Base-by-base conservation (phyloP, 371 early-diverging fungal species). In the Syncephalastrum sp. region DNA sequence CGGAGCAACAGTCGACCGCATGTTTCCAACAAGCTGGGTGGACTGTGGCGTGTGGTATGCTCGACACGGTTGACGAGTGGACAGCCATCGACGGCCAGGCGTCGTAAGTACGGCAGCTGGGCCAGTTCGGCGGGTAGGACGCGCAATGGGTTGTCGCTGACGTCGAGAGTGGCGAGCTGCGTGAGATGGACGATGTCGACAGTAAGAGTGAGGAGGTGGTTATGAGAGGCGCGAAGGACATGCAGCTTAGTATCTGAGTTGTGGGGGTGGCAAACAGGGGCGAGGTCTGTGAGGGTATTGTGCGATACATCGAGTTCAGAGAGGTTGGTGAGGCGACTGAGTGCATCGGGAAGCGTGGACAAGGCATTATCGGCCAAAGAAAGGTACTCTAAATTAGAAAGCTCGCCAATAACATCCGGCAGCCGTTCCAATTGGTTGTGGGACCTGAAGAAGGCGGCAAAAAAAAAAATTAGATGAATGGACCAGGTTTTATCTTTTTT, bases 81-180 rank as follows among this genome's bases (percentile, higher is more conserved):
- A 56, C 88, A 87, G 5, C 76, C 64, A 13, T 82, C 81, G 21
- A 86, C 38, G 13, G 75, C 55, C 21, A 93, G 63, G 17, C 75
- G 78, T 27, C 89, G 80, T 25, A 94, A 64, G 56, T 65, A 76
- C 57, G 85, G 85, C 12, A 95, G 72, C 5, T 83, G 73, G 17
- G 76, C 79, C 5, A 92, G 58, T 56, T 91, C 90, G 4, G 89
- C 88, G 3, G 94, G 96, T 25, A 95, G 69, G 1, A 68, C 69
- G 8, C 55, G 61, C 17, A 95, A 59, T 4, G 81, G 79, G 65
- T 93, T 93, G 38, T 83, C 55, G 7, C 86, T 77, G 14, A 92
- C 56, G 70, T 92, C 90, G 14, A 89, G 67, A 38, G 82, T 81
- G 3, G 68, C 66, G 23, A 89, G 60, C 38, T 33, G 70, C 21